Base-by-base conservation (phyloP, 768 basidiomycete genomes). In the Paxillus involutus region DNA sequence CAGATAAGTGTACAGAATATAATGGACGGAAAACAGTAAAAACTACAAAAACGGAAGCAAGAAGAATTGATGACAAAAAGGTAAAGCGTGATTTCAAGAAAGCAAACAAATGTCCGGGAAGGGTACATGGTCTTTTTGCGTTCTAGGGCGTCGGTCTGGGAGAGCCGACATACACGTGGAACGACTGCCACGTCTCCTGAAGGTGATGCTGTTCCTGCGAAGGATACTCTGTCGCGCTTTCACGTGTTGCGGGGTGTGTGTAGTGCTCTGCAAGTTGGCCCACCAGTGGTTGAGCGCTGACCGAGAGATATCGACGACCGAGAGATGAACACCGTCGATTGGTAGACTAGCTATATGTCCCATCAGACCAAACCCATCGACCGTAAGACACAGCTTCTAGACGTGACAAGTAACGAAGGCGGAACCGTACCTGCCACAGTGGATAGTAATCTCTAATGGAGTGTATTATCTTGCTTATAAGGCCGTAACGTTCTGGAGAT, bases 361-460 rank as follows among this genome's bases (percentile, higher is more conserved):
- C 33, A 13, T 49, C 50, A 51, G 44, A 43, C n/a, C 52, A 26
- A 26, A 33, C 37, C 45, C 5, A 17, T 47, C 40, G 24, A 42
- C 26, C 35, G 44, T 56, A 32, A 52, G 51, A 49, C 47, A 17
- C 21, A 33, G 52, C 49, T 26, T 26, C 50, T 16, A 49, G 21
- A 14, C 13, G 46, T 26, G 46, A 44, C 52, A 24, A 44, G 53
- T 53, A 44, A 56, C 59, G 57, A 63, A 6, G 1, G 37, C 12
- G 17, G 65, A 49, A 16, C 54, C 78, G 24, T 56, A 88, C 90
- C 85, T 93, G 91, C 91, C 94, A 97, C 39, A 96, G 80, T 2
- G 94, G 94, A 71, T 98, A 98, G 67, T 94, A 98, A 65, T 98
- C 96, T 36, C 93, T 80, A 17, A 94, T 78, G 1, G 83, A 85